A percentile compares a stretch with the other conserved stretches of the same genome.
phyloP scores from a whole-genome alignment of 2,329 filamentous ascomycete genomes.

The Pseudogymnoascus sp. region DNA sequence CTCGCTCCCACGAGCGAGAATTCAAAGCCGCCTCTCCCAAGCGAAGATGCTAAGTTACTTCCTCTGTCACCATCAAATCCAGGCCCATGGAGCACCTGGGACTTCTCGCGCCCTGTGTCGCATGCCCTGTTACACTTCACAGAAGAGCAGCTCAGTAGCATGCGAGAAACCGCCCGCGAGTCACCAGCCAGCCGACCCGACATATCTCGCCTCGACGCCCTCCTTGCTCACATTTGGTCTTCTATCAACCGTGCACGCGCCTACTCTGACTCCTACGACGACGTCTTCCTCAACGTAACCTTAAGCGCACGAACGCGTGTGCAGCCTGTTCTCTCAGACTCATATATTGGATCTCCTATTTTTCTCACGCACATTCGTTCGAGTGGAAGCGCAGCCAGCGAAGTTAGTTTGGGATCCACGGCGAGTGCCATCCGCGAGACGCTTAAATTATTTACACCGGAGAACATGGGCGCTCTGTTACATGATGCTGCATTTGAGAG shows the following conservation, averaged over 20 bases:
- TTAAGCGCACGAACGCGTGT: constrained; percentile 36
- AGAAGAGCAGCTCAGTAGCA: constrained; percentile 26
- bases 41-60: constrained; percentile 17
- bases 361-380: constrained; percentile 32
- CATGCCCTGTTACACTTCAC: constrained; percentile 34
- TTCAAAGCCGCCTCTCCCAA: neutral
- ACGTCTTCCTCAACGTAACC: constrained; percentile 35
- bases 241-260: constrained; percentile 36
- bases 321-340: constrained; percentile 32
- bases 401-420: neutral
- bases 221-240: constrained; percentile 41
- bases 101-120: constrained; percentile 29
- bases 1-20: neutral
- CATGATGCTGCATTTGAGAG: constrained; percentile 38
- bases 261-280: constrained; percentile 20
- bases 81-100: constrained; percentile 38
- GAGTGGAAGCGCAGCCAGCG: constrained; percentile 12
- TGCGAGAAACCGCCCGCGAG: constrained; percentile 12
- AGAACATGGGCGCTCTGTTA: constrained; percentile 33
- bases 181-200: constrained; percentile 30
- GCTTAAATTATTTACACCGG: constrained; percentile 31
- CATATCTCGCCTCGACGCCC: constrained; percentile 30
- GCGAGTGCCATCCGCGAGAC: constrained; percentile 31
- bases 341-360: constrained; percentile 39
- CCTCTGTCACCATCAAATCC: constrained; percentile 24